A percentile compares a stretch with the other conserved stretches of the same genome.
Conservation (phyloP, 2,329 filamentous ascomycete species). For the Aspergillus pseudoterreus region DNA sequence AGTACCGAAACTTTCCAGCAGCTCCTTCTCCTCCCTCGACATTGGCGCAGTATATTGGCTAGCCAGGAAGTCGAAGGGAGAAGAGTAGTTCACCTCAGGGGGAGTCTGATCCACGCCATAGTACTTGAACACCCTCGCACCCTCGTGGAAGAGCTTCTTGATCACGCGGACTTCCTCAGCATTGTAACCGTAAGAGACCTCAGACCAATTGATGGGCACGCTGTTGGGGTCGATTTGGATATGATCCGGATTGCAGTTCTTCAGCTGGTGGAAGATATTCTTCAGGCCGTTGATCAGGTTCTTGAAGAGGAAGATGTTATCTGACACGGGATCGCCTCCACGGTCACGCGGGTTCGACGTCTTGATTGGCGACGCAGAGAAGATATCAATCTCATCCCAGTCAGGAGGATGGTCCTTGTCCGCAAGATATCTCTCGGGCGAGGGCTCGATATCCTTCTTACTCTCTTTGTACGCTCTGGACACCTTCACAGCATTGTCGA, state of each 20-base stretch:
- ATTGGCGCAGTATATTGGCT: constrained; percentile 94
- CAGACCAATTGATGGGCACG: constrained; percentile 85
- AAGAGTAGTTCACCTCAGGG: constrained; percentile 69
- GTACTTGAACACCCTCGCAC: constrained; percentile 93
- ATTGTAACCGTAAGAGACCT: constrained; percentile 93
- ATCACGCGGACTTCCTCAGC: constrained; percentile 96
- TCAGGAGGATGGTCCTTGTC: constrained; percentile 78
- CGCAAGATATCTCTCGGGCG: constrained; percentile 75
- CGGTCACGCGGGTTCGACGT: constrained; percentile 87
- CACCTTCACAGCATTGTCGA: constrained; percentile 89
- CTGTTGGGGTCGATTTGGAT: constrained; percentile 70
- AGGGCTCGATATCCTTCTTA: constrained; percentile 62
- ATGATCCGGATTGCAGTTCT: constrained; percentile 74
- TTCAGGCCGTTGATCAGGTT: constrained; percentile 94
- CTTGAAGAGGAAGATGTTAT: constrained; percentile 98
- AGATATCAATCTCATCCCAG: constrained; percentile 98
- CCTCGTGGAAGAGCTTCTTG: constrained; percentile 95
- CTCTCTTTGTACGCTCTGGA: constrained; percentile 81
- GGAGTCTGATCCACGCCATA: constrained; percentile 83
- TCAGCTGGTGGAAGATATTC: constrained; percentile 92
- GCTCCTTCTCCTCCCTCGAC: constrained; percentile 92
- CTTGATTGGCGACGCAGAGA: constrained; percentile 93
- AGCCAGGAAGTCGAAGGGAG: constrained; percentile 85
- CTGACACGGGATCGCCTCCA: constrained; percentile 82
- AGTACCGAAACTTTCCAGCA: constrained; percentile 94